Base-by-base conservation (phyloP, 2,329 filamentous ascomycete genomes). In the Aspergillus novofumigatus region DNA sequence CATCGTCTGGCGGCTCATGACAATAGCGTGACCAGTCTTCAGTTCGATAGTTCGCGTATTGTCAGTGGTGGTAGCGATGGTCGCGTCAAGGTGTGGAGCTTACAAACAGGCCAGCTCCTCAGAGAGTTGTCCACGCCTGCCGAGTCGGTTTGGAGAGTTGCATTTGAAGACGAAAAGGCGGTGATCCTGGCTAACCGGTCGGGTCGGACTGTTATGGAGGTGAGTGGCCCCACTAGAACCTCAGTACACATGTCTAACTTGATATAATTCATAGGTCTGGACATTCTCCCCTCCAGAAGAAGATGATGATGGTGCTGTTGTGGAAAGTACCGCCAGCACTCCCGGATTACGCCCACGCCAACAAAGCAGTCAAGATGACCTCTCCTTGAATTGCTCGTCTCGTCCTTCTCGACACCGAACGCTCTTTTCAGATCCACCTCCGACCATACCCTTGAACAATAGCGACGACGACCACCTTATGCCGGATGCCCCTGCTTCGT, bases 91-190 rank as follows among this genome's bases (percentile, higher is more conserved):
- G 92, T 99, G 54, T 99, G 94, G 94, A 93, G 96, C 76, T 80
- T 97, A 58, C 92, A 94, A 75, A 94, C 91, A 2, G 94, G 94
- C 3, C 88, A 90, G 57, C 82, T 96, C 28, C 91, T 99, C 23
- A 86, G 94, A 59, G 94, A 99, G 75, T 83, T 99, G 45, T 93
- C 93, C 49, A 87, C 89, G 21, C 92, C 93, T 53, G 91, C 93
- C 0, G 93, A 99, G 70, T 92, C 93, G 17, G 94, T 99, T 0
- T 99, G 94, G 94, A 85, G 94, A 58, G 93, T 99, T 35, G 94
- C 95, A 0, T 99, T 99, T 72, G 94, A 99, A 71, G 93, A 96
- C 63, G 94, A 99, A 75, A 97, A 97, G 75, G 96, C 93, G 57
- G 93, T 99, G 29, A 93, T 96, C 32, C 90, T 99, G 81, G 94